Percentiles rank a stretch among this genome's conserved stretches.
Evolutionary conservation across 2,329 filamentous ascomycete species (phyloP).

Genomic region (Colletotrichum aenigma): DNA sequence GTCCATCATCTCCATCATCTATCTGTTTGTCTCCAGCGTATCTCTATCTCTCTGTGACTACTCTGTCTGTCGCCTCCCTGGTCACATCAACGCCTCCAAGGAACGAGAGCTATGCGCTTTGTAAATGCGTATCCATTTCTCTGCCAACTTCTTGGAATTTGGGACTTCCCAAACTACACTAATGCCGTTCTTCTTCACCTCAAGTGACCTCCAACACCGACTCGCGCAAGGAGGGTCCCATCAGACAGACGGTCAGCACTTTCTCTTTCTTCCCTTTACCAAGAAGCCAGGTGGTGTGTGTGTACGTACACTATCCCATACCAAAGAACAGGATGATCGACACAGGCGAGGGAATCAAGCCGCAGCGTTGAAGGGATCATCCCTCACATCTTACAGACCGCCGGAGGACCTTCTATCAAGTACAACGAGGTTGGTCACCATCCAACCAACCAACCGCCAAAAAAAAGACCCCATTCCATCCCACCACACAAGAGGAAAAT

Average conservation of each 20-base stretch:
- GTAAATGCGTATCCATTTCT: neutral
- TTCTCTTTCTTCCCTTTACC: neutral
- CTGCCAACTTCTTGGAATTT: neutral
- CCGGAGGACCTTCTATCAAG: neutral
- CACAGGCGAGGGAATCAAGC: neutral
- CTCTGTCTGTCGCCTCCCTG: neutral
- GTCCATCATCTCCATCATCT: neutral
- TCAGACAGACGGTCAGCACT: neutral
- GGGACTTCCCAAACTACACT: neutral
- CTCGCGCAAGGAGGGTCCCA: neutral
- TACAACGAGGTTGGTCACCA: neutral
- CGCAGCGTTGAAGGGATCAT: conserved; percentile 1
- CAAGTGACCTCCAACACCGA: neutral
- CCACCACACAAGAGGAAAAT: neutral
- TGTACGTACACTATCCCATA: neutral
- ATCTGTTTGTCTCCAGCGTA: neutral
- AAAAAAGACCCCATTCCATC: neutral
- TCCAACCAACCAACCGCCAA: neutral
- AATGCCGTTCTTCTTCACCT: neutral
- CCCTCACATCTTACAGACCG: neutral
- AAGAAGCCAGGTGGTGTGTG: neutral
- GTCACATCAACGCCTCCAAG: neutral
- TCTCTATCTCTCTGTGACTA: neutral
- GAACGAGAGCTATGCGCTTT: neutral
- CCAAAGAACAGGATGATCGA: neutral